phyloP scores from a whole-genome alignment of 352 stramenopile species.

The Phytophthora pisi region DNA sequence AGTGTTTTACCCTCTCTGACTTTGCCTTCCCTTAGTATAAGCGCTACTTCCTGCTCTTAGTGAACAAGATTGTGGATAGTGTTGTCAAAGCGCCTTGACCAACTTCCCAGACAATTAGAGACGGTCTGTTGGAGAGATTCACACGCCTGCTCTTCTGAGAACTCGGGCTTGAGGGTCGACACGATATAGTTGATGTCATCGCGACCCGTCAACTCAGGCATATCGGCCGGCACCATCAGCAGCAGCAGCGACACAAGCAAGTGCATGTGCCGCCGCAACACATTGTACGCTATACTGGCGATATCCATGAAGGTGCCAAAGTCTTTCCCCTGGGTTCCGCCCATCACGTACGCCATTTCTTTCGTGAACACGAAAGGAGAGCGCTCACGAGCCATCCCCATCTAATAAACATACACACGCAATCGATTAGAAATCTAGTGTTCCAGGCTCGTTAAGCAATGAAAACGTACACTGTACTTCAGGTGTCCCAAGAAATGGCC shows the following conservation, averaged over 20 bases:
- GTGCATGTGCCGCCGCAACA: conserved; percentile 88
- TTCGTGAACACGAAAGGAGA: conserved; percentile 90
- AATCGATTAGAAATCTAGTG: too few species aligned
- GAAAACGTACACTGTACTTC: conserved; percentile 69
- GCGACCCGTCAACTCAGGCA: conserved; percentile 79
- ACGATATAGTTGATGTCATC: conserved; percentile 90
- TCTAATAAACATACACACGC: conserved; percentile 22
- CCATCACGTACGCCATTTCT: conserved; percentile 88
- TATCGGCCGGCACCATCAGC: conserved; percentile 88
- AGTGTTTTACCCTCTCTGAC: background rate
- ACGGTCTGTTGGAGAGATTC: conserved; percentile 82
- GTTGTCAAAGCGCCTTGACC: conserved; percentile 91
- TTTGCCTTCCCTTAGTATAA: background rate
- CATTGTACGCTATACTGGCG: conserved; percentile 73
- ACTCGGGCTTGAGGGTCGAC: conserved; percentile 70
- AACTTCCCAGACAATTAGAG: conserved; percentile 81
- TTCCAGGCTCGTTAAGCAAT: background rate
- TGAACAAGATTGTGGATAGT: conserved; percentile 73
- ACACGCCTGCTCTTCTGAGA: conserved; percentile 66
- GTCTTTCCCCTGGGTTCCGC: conserved; percentile 73
- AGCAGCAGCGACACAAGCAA: conserved; percentile 83
- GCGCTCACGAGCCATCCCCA: conserved; percentile 83
- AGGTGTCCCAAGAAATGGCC: conserved; percentile 88
- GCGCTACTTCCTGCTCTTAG: conserved; percentile 1
- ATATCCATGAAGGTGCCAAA: conserved; percentile 79